Evolutionary conservation across 1,139 yeast genomes (phyloP).

Genomic region (Blastobotrys malaysiensis): DNA sequence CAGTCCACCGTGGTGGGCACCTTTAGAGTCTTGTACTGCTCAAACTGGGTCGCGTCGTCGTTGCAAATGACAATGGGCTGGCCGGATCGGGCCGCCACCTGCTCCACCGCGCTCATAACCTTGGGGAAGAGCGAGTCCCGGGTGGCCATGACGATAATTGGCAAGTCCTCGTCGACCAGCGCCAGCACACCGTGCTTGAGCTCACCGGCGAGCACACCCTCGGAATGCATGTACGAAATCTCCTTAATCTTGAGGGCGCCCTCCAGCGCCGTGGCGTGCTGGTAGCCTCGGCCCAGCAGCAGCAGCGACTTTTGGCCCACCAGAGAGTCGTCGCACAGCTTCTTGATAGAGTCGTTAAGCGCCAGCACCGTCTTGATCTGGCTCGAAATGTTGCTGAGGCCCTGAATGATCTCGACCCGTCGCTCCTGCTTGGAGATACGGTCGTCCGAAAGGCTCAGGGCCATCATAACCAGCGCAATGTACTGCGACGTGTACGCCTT

Average conservation of each 20-base stretch:
- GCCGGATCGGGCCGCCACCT: slow-evolving; percentile 96
- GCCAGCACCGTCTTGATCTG: slow-evolving; percentile 76
- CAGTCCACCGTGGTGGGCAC: slow-evolving; percentile 97
- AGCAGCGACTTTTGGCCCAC: slow-evolving; percentile 81
- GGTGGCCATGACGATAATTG: slow-evolving; percentile 96
- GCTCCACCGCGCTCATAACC: slow-evolving; percentile 92
- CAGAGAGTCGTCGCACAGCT: slow-evolving; percentile 65
- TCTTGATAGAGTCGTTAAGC: slow-evolving; percentile 69
- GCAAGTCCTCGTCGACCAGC: slow-evolving; percentile 86
- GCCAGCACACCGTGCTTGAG: slow-evolving; percentile 98
- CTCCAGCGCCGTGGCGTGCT: slow-evolving; percentile 94
- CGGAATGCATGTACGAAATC: slow-evolving; percentile 98
- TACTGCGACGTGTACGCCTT: slow-evolving; percentile 98
- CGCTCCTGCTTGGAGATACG: slow-evolving; percentile 70
- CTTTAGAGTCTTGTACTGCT: slow-evolving; percentile 52
- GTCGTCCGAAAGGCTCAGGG: slow-evolving; percentile 88
- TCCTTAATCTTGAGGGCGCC: slow-evolving; percentile 98
- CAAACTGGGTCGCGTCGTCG: slow-evolving; percentile 58
- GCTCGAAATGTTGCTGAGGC: slow-evolving; percentile 75
- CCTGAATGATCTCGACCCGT: slow-evolving; percentile 80
- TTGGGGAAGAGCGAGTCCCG: slow-evolving; percentile 95
- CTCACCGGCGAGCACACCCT: slow-evolving; percentile 99
- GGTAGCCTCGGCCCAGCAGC: slow-evolving; percentile 95
- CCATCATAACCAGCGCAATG: slow-evolving; percentile 96
- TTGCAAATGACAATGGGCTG: slow-evolving; percentile 92